phyloP scores from a whole-genome alignment of 805 yeast genomes.

The Monosporozyma siamensis region DNA sequence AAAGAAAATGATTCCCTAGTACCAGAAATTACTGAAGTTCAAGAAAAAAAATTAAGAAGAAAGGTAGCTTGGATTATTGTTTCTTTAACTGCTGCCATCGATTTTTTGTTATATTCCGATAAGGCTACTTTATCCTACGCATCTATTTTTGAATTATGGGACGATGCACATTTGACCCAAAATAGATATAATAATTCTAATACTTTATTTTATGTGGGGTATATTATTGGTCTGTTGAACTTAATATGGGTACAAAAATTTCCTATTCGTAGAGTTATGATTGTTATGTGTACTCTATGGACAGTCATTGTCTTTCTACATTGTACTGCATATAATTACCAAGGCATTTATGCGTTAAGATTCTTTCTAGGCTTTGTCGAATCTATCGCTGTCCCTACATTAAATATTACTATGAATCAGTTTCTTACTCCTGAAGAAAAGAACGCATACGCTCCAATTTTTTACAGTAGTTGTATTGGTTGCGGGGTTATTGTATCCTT shows the following conservation, averaged over 20 bases:
- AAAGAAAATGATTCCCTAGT: constrained; percentile 27
- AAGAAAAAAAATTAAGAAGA: constrained; percentile 32
- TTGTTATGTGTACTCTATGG: constrained; percentile 36
- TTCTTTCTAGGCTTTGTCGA: constrained; percentile 46
- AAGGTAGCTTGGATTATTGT: constrained; percentile 34
- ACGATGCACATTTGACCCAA: constrained; percentile 37
- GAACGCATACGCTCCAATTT: constrained; percentile 45
- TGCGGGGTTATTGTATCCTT: constrained; percentile 45
- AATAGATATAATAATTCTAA: constrained; percentile 39
- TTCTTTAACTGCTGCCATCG: constrained; percentile 32
- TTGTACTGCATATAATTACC: constrained; percentile 37
- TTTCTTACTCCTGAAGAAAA: constrained; percentile 41
- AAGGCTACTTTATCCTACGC: constrained; percentile 44
- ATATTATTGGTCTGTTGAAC: constrained; percentile 35
- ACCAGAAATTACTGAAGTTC: constrained; percentile 35
- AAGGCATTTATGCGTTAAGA: constrained; percentile 39
- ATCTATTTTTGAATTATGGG: constrained; percentile 39
- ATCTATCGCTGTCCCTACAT: constrained; percentile 35
- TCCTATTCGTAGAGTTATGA: constrained; percentile 35
- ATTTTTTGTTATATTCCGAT: constrained; percentile 40
- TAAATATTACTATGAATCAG: constrained; percentile 42
- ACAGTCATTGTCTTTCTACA: constrained; percentile 37
- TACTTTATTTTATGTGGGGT: constrained; percentile 47
- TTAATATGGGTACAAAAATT: constrained; percentile 36
- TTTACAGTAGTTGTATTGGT: constrained; percentile 44